Evolutionary conservation across 208 protist species (phyloP).

Genomic region (Phytomonas sp.): DNA sequence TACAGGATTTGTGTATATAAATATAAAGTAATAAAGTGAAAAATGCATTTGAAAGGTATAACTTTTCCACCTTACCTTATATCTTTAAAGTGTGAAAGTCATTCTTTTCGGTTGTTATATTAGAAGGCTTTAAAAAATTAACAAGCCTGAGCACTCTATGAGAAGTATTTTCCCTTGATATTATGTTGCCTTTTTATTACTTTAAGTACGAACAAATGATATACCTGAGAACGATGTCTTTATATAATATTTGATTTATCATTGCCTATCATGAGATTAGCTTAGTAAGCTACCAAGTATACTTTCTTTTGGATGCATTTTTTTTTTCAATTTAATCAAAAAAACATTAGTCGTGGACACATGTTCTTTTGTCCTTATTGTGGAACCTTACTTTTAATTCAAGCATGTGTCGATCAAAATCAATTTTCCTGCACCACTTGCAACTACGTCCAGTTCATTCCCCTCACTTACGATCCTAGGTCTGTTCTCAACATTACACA

Average conservation of each 20-base stretch:
- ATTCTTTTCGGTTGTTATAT: conserved; percentile 2
- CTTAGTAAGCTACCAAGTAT: neutral
- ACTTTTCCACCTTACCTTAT: neutral
- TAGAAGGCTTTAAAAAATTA: neutral
- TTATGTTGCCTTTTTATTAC: neutral
- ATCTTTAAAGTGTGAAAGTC: neutral
- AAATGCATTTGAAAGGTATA: neutral
- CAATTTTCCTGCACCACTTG: conserved; percentile 66
- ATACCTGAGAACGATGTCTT: neutral
- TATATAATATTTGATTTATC: neutral
- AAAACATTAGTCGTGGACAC: neutral
- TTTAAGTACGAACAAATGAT: neutral
- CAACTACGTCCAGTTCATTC: conserved; percentile 35
- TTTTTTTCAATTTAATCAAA: conserved; percentile 9
- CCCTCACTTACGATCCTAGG: conserved; percentile 17
- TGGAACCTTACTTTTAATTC: conserved; percentile 71
- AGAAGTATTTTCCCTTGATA: neutral
- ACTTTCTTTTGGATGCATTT: conserved; percentile 3
- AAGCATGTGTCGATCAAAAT: conserved; percentile 24
- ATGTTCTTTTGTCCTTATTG: conserved; percentile 91
- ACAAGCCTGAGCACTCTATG: neutral
- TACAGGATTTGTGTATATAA: neutral
- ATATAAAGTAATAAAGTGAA: conserved; percentile 11
- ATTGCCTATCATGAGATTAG: neutral
- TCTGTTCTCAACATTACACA: conserved; percentile 41